Percentiles rank a stretch among this genome's conserved stretches.
Conservation (phyloP, 306 rosid genomes). For the Inga oerstediana region DNA sequence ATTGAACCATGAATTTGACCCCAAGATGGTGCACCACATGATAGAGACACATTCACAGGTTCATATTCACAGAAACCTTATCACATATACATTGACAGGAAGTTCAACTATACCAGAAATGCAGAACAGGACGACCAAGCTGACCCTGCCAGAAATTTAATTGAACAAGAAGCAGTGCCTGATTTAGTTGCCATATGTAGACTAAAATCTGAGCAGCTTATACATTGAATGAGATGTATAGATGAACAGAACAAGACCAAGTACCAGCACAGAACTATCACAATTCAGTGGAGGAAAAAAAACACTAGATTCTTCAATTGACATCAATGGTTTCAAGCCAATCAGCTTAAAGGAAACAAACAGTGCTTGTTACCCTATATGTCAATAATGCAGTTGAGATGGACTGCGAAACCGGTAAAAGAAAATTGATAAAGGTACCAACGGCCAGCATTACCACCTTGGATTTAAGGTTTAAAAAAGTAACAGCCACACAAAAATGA, state of each 20-base stretch:
- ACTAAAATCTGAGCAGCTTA: constrained; percentile 18
- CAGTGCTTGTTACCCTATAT: not conserved
- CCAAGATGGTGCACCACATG: not conserved
- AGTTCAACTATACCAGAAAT: not conserved
- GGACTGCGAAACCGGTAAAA: not conserved
- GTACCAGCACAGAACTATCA: constrained; percentile 4
- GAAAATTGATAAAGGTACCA: not conserved
- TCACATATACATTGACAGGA: not conserved
- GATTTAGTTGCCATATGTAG: not conserved
- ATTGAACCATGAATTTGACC: constrained; percentile 10
- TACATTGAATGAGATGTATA: constrained; percentile 3
- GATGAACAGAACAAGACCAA: constrained; percentile 21
- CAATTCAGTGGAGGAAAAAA: not conserved
- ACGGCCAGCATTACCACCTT: not conserved
- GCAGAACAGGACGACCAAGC: not conserved
- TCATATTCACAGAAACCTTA: not conserved
- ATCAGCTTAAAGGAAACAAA: not conserved
- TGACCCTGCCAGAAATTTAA: not conserved
- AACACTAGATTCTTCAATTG: constrained; percentile 12
- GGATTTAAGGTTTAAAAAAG: not conserved
- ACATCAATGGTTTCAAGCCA: constrained; percentile 14
- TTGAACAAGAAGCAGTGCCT: not conserved
- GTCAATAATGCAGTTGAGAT: constrained; percentile 7
- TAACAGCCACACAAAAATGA: not conserved
- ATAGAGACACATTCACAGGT: not conserved